Base-by-base conservation (phyloP, 148 eudicot species). In the Persicaria maculosa region DNA sequence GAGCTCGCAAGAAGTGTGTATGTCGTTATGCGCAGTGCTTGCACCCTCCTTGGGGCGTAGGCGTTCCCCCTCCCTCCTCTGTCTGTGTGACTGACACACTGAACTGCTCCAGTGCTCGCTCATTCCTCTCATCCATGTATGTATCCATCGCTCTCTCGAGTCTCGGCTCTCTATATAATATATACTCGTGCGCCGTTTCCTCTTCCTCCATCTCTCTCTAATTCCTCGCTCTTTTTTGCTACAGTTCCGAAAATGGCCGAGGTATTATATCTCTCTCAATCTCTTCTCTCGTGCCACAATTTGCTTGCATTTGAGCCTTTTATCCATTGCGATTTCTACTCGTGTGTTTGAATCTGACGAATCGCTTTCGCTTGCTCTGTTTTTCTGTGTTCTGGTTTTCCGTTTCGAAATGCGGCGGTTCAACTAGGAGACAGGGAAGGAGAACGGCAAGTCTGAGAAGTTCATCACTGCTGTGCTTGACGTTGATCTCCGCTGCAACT, bases 401-500 rank as follows among this genome's bases (percentile, higher is more conserved):
- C 52, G 47, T 65, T 40, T 43, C 0, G 15, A 59, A 22, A 5
- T 19, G 25, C 47, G 9, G 15, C 14, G 45, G 70, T 19, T 11
- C 5, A 12, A 65, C 46, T 17, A 65, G 47, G 5, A 65, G 70
- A 15, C 40, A 14, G 70, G 19, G 17, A 65, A 65, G 10, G 15
- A 36, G 47, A 65, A 65, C 17, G 70, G 44, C 46, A 19, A 65
- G 46, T 14, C 9, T 8, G 70, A 65, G 46, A 65, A 65, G 19
- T 12, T 65, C 47, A 40, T 65, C 44, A 65, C 0, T 6, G 70
- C 70, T 36, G 70, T 65, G 3, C 19, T 72, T 19, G 22, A 20
- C 31, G 76, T 47, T 57, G 74, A 71, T 62, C 20, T 65, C 9
- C 55, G 22, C 36, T 80, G 45, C 52, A 22, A 43, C 36, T 52